A percentile compares a stretch with the other conserved stretches of the same genome.
Evolutionary conservation across 2,329 filamentous ascomycete genomes (phyloP).

Genomic region (Phoma sp.): DNA sequence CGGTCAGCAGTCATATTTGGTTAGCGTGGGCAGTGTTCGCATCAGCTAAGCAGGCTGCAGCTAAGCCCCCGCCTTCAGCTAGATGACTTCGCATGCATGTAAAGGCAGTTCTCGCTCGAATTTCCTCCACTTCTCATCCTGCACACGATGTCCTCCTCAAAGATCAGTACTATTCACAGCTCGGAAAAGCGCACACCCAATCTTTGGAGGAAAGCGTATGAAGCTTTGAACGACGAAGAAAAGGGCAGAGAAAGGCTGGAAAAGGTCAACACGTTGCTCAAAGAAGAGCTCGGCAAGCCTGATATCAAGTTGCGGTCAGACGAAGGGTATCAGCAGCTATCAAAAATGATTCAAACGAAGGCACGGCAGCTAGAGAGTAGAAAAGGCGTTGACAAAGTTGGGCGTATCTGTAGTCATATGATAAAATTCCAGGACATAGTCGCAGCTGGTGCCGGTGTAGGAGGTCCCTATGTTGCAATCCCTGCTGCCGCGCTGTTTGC

Average conservation of each 20-base stretch:
- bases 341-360: constrained; percentile 16
- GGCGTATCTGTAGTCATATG: constrained; percentile 19
- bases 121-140: neutral
- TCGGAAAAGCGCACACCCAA: constrained; percentile 9
- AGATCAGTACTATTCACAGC: neutral
- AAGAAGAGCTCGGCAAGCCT: constrained; percentile 19
- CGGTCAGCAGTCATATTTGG: neutral
- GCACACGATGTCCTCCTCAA: constrained; percentile 8
- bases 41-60: constrained; percentile 1
- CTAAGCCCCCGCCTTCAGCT: constrained; percentile 2
- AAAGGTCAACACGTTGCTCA: constrained; percentile 21
- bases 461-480: constrained; percentile 25
- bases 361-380: constrained; percentile 11
- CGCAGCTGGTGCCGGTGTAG: constrained; percentile 19
- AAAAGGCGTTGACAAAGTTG: constrained; percentile 16
- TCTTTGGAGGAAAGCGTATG: constrained; percentile 27
- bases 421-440: constrained; percentile 21
- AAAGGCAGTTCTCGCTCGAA: neutral
- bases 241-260: constrained; percentile 21
- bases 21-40: constrained; percentile 11
- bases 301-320: constrained; percentile 21
- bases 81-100: neutral
- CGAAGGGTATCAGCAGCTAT: constrained; percentile 20
- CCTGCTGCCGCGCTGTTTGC: constrained; percentile 24
- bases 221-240: constrained; percentile 16